Evolutionary conservation across 2,329 filamentous ascomycete genomes (phyloP).

Genomic region (Calcarisporium arbuscula): DNA sequence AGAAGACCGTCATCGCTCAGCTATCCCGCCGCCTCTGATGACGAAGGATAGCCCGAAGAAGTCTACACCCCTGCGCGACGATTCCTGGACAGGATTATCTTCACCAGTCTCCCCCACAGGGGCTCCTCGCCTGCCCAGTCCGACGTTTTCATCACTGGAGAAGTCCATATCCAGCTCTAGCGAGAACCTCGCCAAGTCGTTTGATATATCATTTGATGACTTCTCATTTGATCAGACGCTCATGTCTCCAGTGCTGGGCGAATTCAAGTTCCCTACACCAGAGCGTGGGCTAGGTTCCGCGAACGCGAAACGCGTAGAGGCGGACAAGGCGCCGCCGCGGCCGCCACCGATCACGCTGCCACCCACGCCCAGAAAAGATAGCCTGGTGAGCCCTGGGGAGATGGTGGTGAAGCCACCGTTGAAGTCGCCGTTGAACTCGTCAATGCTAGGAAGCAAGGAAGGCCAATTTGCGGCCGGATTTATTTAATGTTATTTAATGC

Average conservation of each 20-base stretch:
- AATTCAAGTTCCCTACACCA: slow-evolving; percentile 18
- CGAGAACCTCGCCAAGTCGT: slow-evolving; percentile 22
- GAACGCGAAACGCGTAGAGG: slow-evolving; percentile 20
- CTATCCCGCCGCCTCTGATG: slow-evolving; percentile 28
- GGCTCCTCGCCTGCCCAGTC: slow-evolving; percentile 27
- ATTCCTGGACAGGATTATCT: too few relatives aligned
- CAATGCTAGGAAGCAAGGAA: too few relatives aligned
- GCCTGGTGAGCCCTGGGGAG: too few relatives aligned
- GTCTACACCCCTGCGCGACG: too few relatives aligned
- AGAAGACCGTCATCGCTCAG: slow-evolving; percentile 23
- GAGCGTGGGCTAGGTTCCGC: not conserved
- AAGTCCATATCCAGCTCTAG: slow-evolving; percentile 26
- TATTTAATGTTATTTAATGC: too few relatives aligned
- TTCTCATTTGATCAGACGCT: slow-evolving; percentile 11
- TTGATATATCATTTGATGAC: slow-evolving; percentile 21
- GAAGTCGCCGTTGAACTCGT: too few relatives aligned
- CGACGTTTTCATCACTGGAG: slow-evolving; percentile 28
- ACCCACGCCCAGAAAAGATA: slow-evolving; percentile 11
- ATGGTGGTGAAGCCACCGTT: too few relatives aligned
- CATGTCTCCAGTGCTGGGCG: slow-evolving; percentile 24
- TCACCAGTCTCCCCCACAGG: too few relatives aligned
- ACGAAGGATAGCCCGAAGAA: too few relatives aligned
- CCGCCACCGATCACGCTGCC: slow-evolving; percentile 23
- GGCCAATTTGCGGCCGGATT: too few relatives aligned
- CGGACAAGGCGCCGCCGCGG: slow-evolving; percentile 24